These are phyloP conservation scores for Sclerotinia nivalis DNA, from an alignment of 2,329 filamentous ascomycete genomes.

Conservation along the genomic window DNA sequence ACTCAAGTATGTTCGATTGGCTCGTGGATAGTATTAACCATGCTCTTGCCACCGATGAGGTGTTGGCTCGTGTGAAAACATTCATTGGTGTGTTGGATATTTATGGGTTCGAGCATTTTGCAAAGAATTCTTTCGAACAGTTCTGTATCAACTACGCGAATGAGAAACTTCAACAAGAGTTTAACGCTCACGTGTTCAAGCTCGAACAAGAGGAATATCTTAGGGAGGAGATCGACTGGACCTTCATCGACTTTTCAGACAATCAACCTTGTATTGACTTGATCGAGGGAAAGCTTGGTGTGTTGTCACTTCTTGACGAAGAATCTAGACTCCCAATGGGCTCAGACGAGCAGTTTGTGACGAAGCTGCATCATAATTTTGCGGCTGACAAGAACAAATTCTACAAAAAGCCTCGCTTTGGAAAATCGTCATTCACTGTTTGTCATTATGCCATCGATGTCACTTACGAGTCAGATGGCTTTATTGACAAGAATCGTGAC, in stretches of 20 bases:
- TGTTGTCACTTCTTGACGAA: conserved; percentile 89
- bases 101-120: conserved; percentile 98
- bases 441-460: conserved; percentile 98
- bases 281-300: conserved; percentile 94
- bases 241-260: conserved; percentile 98
- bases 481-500: conserved; percentile 99
- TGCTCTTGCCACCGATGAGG: conserved; percentile 85
- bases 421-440: conserved; percentile 95
- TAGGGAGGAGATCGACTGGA: conserved; percentile 96
- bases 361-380: conserved; percentile 93
- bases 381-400: conserved; percentile 88
- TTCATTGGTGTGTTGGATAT: conserved; percentile 99
- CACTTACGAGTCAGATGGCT: conserved; percentile 97
- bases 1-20: conserved; percentile 98
- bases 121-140: conserved; percentile 99
- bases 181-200: conserved; percentile 99
- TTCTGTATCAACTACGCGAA: conserved; percentile 99
- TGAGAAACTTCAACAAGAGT: conserved; percentile 98
- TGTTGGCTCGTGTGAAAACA: conserved; percentile 76
- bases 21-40: conserved; percentile 95
- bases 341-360: conserved; percentile 94
- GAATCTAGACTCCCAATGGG: conserved; percentile 97
- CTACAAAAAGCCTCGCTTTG: conserved; percentile 98
- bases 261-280: conserved; percentile 99
- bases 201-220: conserved; percentile 98